Conservation (phyloP, 345 rosid species). For the Melastoma malabathricum region DNA sequence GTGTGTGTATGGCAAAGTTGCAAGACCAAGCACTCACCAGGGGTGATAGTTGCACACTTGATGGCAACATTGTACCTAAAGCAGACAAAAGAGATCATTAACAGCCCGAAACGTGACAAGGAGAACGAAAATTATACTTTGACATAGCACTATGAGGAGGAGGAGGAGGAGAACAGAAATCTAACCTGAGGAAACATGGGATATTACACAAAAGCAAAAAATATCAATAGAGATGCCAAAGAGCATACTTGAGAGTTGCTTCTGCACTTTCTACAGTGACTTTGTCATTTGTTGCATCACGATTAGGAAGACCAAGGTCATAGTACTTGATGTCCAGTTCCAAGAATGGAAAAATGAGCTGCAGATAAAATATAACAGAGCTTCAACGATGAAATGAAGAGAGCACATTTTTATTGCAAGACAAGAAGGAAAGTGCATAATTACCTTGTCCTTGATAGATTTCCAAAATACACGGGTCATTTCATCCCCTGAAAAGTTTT, state of each 20-base stretch:
- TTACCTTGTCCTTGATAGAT: slow-evolving; percentile 93
- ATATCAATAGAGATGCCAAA: neutral
- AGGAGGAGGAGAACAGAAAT: too few species aligned
- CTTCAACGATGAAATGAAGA: too few species aligned
- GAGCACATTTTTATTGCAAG: too few species aligned
- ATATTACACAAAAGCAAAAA: neutral
- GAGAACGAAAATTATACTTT: neutral
- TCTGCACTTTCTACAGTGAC: slow-evolving; percentile 56
- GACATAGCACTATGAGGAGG: too few species aligned
- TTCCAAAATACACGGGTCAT: slow-evolving; percentile 93
- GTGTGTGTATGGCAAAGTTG: neutral
- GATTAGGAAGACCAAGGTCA: slow-evolving; percentile 52
- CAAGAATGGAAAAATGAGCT: slow-evolving; percentile 86
- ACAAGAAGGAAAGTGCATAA: neutral
- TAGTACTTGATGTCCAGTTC: slow-evolving; percentile 61
- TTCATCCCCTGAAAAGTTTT: slow-evolving; percentile 69
- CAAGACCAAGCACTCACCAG: slow-evolving; percentile 34
- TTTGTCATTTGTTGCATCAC: slow-evolving; percentile 56
- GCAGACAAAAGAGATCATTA: slow-evolving; percentile 1
- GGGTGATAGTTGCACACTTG: slow-evolving; percentile 97
- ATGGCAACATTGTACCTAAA: slow-evolving; percentile 92
- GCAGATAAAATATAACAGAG: slow-evolving; percentile 7
- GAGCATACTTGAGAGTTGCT: slow-evolving; percentile 57
- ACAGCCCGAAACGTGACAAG: neutral
- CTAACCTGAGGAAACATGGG: too few species aligned